Evolutionary conservation across 2,329 filamentous ascomycete species (phyloP), one percentile per base, ranked within the genome.

Genomic region (Canariomyces notabilis): DNA sequence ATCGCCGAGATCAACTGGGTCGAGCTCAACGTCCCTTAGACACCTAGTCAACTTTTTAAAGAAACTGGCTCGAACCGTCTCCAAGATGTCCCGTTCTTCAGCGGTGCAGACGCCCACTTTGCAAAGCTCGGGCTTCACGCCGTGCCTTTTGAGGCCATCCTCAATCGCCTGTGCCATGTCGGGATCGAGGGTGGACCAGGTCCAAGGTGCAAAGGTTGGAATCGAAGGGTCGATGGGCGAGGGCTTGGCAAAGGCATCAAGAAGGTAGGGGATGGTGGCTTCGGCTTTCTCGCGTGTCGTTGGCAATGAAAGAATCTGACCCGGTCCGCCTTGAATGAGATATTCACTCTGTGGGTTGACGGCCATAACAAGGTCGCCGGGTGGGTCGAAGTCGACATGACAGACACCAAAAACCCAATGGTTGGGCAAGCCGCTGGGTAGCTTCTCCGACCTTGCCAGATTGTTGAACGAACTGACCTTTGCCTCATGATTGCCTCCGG

Each of bases 381-480:
- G 8, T 21, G 41, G 37, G 20, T 26, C 5, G 32, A 48, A 5
- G 37, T 48, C 44, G 37, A 48, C 23, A 44, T 51, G 48, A 40
- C 44, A 51, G 5, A 42, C 33, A 34, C 44, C 48, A 42, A 51
- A 48, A 38, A 51, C 37, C 44, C 48, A 51, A 21, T 48, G 44
- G 12, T 51, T 51, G 44, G 40, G 26, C 22, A 37, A 11, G 35
- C 37, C 29, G 7, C 11, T 20, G 33, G 48, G 48, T 12, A 14
- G 0, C 26, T 42, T 33, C 40, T 42, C 18, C 23, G 42, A 8
- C 37, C 42, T 44, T 29, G 48, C n/a, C n/a, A 50, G 38, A 14
- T 29, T 36, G 39, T 50, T 50, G 39, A 50, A 50, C 34, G 29
- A 35, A 14, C 35, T 23, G n/a, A n/a, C n/a, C n/a, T n/a, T n/a